phyloP scores from a whole-genome alignment of 2,329 filamentous ascomycete species.

The Simplicillium sp. region DNA sequence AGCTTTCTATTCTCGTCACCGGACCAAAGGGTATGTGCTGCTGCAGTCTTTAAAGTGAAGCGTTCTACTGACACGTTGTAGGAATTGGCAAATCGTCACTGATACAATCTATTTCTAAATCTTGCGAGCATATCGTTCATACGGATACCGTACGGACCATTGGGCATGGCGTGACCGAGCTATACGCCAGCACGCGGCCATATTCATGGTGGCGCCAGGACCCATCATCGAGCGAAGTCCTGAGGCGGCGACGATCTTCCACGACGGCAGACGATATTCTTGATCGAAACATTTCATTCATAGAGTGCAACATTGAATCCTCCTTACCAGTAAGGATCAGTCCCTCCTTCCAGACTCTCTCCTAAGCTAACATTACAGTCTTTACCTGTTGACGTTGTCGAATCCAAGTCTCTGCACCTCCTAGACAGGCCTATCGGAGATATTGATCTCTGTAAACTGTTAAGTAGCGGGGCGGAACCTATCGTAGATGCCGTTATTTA shows the following conservation, averaged over 20 bases:
- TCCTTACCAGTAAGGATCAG: too few relatives aligned
- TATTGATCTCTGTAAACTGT: conserved; percentile 62
- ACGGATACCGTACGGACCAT: conserved; percentile 55
- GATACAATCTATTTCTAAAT: conserved; percentile 78
- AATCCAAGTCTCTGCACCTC: conserved; percentile 29
- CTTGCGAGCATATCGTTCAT: conserved; percentile 87
- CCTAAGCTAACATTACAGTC: conserved; percentile 30
- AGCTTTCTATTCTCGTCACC: conserved; percentile 80
- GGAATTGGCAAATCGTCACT: conserved; percentile 84
- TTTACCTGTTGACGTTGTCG: conserved; percentile 62
- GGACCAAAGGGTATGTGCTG: conserved; percentile 58
- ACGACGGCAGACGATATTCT: conserved; percentile 58
- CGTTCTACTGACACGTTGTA: conserved; percentile 21
- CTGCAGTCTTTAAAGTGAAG: not conserved
- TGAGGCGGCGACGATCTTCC: conserved; percentile 55
- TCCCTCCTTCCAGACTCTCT: not conserved
- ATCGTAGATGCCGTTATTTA: conserved; percentile 84
- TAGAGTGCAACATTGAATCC: conserved; percentile 41
- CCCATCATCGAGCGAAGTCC: conserved; percentile 48
- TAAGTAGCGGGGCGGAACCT: conserved; percentile 73
- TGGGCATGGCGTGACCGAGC: conserved; percentile 43
- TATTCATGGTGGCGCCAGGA: conserved; percentile 89
- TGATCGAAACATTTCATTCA: conserved; percentile 88
- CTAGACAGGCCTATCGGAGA: conserved; percentile 51
- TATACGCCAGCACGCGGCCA: conserved; percentile 71